phyloP scores from a whole-genome alignment of 176 grass and related monocot species.

The Pharus latifolius region DNA sequence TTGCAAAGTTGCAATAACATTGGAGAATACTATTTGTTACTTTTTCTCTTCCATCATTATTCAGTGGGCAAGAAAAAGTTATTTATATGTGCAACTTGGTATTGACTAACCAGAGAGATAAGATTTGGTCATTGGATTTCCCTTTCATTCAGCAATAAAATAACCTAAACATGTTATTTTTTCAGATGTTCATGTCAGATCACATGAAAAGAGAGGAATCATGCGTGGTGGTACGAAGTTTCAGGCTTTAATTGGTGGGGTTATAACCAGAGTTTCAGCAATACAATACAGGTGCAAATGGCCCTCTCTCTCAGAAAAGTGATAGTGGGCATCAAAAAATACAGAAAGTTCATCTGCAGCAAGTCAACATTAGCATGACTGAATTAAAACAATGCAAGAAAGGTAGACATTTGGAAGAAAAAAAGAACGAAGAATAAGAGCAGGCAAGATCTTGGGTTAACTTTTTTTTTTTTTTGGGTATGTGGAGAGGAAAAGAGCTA shows the following conservation, averaged over 20 bases:
- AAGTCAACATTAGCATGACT: constrained; percentile 4
- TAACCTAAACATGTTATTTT: neutral
- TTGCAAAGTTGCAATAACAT: neutral
- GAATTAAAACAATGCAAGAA: neutral
- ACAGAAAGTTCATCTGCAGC: neutral
- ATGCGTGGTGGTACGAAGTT: neutral
- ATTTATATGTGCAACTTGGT: neutral
- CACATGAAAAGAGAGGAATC: neutral
- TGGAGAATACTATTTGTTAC: neutral
- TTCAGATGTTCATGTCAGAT: constrained; percentile 12
- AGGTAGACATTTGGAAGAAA: neutral
- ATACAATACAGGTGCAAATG: constrained; percentile 3
- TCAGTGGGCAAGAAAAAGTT: neutral
- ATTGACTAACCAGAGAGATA: neutral
- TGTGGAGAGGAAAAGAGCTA: neutral
- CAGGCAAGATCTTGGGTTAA: neutral
- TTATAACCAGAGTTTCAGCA: neutral
- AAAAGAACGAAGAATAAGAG: neutral
- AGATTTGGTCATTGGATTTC: constrained; percentile 9
- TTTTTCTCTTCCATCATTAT: neutral
- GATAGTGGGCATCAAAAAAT: neutral
- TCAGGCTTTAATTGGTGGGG: neutral
- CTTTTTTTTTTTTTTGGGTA: neutral
- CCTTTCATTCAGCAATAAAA: neutral
- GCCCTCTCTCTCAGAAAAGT: constrained; percentile 13